Percentiles rank a stretch among this genome's conserved stretches.
Evolutionary conservation across 805 yeast species (phyloP).

Genomic region (Candida corydali): DNA sequence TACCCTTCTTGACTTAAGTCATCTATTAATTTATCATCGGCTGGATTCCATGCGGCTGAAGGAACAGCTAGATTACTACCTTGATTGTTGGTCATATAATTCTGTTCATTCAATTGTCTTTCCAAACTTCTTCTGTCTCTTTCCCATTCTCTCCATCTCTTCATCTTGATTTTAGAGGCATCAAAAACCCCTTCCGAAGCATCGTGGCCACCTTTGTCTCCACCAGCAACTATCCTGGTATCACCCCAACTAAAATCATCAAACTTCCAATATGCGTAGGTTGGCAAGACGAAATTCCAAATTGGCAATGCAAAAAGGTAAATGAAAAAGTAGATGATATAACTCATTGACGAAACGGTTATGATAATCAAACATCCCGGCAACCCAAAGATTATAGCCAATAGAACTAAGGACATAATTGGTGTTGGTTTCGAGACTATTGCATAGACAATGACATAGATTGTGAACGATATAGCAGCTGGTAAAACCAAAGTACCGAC

Average conservation of each 20-base stretch:
- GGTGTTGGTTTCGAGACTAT: constrained; percentile 76
- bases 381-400: constrained; percentile 76
- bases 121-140: constrained; percentile 49
- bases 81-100: constrained; percentile 4
- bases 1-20: constrained; percentile 21
- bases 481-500: constrained; percentile 87
- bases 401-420: constrained; percentile 64
- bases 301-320: constrained; percentile 82
- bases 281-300: constrained; percentile 87
- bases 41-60: constrained; percentile 44
- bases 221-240: constrained; percentile 75
- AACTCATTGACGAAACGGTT: constrained; percentile 71
- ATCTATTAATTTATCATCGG: constrained; percentile 23
- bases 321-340: constrained; percentile 73
- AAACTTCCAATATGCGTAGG: constrained; percentile 89
- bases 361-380: constrained; percentile 80
- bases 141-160: constrained; percentile 93
- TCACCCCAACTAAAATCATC: constrained; percentile 98
- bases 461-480: constrained; percentile 77
- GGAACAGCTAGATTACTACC: constrained; percentile 25
- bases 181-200: constrained; percentile 81
- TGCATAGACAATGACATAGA: constrained; percentile 72
- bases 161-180: constrained; percentile 85
- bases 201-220: constrained; percentile 62
- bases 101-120: constrained; percentile 7